Evolutionary conservation across 768 basidiomycete species (phyloP).

Genomic region (Collybia nuda): DNA sequence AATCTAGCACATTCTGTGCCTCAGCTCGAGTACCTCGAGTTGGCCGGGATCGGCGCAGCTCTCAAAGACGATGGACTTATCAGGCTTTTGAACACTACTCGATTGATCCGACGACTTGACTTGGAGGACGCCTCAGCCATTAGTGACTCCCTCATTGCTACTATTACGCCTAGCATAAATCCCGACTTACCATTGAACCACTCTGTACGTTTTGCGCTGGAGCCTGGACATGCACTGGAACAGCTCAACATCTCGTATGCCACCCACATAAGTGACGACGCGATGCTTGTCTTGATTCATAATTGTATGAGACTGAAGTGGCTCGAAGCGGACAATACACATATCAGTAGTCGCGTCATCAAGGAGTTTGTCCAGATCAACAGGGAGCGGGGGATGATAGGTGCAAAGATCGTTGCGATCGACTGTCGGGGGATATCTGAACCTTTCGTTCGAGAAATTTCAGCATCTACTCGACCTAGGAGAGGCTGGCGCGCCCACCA

Average conservation of each 20-base stretch:
- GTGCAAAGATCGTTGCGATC: conserved; percentile 65
- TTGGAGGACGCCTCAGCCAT: conserved; percentile 82
- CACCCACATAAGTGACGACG: conserved; percentile 60
- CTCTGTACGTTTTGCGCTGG: conserved; percentile 20
- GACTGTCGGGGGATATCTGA: conserved; percentile 78
- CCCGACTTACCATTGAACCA: neutral
- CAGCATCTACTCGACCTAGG: conserved; percentile 59
- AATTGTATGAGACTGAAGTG: conserved; percentile 59
- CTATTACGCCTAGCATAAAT: conserved; percentile 51
- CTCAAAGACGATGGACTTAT: conserved; percentile 76
- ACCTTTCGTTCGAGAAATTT: conserved; percentile 58
- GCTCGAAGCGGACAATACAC: conserved; percentile 81
- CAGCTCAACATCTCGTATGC: conserved; percentile 73
- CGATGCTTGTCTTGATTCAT: conserved; percentile 61
- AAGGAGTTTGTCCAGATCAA: conserved; percentile 65
- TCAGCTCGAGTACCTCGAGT: conserved; percentile 71
- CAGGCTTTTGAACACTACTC: conserved; percentile 65
- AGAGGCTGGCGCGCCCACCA: conserved; percentile 75
- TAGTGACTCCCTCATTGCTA: conserved; percentile 67
- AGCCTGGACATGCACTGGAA: conserved; percentile 69
- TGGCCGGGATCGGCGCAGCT: conserved; percentile 71
- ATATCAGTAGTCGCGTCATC: conserved; percentile 59
- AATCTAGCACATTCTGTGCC: conserved; percentile 74
- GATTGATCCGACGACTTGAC: conserved; percentile 73
- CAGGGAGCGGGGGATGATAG: conserved; percentile 41